These are phyloP conservation scores for Fagopyrum homotropicum DNA, from an alignment of 148 eudicot species.

Conservation along the genomic window DNA sequence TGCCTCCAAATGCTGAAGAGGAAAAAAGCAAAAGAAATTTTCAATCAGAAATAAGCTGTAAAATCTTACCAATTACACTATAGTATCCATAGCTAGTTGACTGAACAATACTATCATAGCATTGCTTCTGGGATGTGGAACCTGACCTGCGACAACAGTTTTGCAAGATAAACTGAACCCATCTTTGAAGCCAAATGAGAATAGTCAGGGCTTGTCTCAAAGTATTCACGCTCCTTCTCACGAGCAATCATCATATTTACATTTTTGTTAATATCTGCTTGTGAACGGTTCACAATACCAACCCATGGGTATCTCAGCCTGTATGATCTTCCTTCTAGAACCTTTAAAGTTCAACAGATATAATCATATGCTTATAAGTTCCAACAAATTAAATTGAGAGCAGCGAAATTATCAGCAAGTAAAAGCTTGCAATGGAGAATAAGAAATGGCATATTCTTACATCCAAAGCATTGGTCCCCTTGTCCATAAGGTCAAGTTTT, in stretches of 20 bases:
- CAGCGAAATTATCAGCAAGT: neutral
- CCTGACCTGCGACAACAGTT: constrained; percentile 76
- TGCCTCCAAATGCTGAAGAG: constrained; percentile 78
- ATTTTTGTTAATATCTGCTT: constrained; percentile 97
- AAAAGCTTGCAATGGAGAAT: neutral
- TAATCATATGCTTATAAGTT: constrained; percentile 2
- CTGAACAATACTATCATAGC: neutral
- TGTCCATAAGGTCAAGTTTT: constrained; percentile 97
- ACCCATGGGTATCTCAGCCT: constrained; percentile 98
- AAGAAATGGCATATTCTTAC: constrained; percentile 35
- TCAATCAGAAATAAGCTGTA: constrained; percentile 6
- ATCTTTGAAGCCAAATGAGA: constrained; percentile 90
- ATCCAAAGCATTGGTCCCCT: constrained; percentile 91
- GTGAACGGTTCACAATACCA: constrained; percentile 98
- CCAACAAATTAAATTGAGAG: neutral
- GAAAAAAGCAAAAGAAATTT: constrained; percentile 15
- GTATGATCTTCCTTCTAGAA: constrained; percentile 96
- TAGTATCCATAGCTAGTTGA: neutral
- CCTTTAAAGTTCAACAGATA: constrained; percentile 33
- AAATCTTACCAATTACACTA: neutral
- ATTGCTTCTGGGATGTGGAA: constrained; percentile 6
- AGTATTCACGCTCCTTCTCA: constrained; percentile 83
- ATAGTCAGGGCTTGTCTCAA: constrained; percentile 94
- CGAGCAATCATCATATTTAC: constrained; percentile 89
- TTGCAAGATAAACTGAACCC: constrained; percentile 96